Conservation (phyloP, 2,329 filamentous ascomycete species). For the Phialophora tarda region DNA sequence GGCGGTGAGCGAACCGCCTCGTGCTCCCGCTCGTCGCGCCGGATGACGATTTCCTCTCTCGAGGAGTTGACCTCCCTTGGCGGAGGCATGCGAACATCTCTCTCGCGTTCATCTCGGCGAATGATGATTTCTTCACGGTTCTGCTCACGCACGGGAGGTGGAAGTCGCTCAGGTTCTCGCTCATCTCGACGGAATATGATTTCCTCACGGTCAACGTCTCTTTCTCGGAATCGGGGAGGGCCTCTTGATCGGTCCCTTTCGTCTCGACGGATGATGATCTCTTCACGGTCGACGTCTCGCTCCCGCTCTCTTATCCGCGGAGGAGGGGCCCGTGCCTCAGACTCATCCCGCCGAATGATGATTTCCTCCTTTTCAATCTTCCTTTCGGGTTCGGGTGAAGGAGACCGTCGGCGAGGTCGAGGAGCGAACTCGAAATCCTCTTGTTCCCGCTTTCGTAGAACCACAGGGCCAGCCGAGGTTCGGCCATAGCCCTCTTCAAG, state of each 20-base stretch:
- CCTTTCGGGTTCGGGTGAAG: conserved; percentile 38
- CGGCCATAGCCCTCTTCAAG: conserved; percentile 45
- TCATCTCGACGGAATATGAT: conserved; percentile 46
- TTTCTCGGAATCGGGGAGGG: conserved; percentile 34
- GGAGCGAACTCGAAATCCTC: conserved; percentile 42
- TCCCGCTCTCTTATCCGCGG: conserved; percentile 37
- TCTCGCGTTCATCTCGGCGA: conserved; percentile 41
- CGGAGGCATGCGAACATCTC: conserved; percentile 28
- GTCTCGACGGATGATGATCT: conserved; percentile 46
- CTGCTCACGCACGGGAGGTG: conserved; percentile 36
- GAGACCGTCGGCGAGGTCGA: conserved; percentile 38
- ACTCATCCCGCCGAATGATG: conserved; percentile 33
- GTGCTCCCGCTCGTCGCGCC: conserved; percentile 40
- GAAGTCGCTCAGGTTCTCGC: conserved; percentile 31
- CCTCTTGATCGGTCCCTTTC: conserved; percentile 31
- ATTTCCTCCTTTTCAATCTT: conserved; percentile 46
- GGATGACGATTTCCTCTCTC: conserved; percentile 57
- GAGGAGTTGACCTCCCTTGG: conserved; percentile 35
- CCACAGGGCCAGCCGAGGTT: conserved; percentile 43
- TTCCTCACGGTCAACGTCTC: conserved; percentile 42
- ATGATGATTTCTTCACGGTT: conserved; percentile 48
- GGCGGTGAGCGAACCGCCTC: conserved; percentile 24
- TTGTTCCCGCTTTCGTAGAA: conserved; percentile 42
- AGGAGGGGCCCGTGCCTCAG: conserved; percentile 26
- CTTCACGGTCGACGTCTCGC: conserved; percentile 41